Evolutionary conservation across 257 asterid species (phyloP), one percentile per base, ranked within the genome.

Genomic region (Marsdenia floribunda): DNA sequence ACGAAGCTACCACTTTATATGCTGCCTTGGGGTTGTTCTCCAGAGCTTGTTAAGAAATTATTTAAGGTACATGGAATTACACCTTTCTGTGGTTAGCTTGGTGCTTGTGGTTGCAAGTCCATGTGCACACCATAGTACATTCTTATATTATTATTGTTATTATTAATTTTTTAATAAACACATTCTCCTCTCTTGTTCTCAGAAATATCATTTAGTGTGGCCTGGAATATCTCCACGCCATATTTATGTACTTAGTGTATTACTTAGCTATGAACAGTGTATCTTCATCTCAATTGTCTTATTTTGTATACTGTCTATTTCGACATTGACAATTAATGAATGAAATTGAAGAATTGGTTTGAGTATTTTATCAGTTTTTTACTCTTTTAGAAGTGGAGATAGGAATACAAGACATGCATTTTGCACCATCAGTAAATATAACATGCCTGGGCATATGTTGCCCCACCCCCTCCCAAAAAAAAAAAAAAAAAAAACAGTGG

Each of bases 21-120:
- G 46, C 96, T 84, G 83, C 99, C 99, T 4, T 95, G 99, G 99
- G 90, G 83, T 79, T 87, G 96, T 82, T 91, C 90, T 64, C 91
- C 93, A 16, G 90, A 90, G 85, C 93, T 95, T 57, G 86, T 82
- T 73, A 92, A 87, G 86, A 95, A 95, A 80, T 91, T 95, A 78
- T 90, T 95, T 83, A 95, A 92, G 98, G 99, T 95, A 91, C 79
- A 55, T 55, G 13, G 53, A 71, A 66, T 53, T 46, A 44, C 57
- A 72, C 77, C 69, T 75, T 71, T 37, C 77, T 71, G 3, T 52
- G 26, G 18, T 71, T 53, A 60, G 16, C 53, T 10, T 3, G 14
- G 38, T 16, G 57, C 35, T n/a, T 68, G 6, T 67, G 22, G 24
- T 40, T 78, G 67, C 49, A 18, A 68, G 24, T 75, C 18, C 75